Evolutionary conservation across 148 eudicot species (phyloP).

Genomic region (Vaccinium vitisidaea): DNA sequence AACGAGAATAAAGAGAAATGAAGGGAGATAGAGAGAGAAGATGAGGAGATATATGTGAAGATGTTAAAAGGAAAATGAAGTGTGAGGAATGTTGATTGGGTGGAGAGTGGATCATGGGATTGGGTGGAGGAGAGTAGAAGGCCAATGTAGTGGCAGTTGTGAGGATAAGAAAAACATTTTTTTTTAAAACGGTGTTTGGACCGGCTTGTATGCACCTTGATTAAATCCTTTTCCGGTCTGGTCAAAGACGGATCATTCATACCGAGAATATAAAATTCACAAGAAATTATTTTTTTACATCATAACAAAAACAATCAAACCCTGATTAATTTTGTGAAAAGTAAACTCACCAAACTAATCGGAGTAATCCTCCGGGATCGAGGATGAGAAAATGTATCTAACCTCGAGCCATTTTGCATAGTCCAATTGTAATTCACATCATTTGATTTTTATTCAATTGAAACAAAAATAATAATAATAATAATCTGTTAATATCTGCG

Average conservation of each 20-base stretch:
- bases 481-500: background rate
- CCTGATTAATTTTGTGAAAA: too few species aligned
- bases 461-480: background rate
- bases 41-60: background rate
- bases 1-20: background rate
- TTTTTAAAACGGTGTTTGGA: too few species aligned
- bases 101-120: constrained; percentile 41
- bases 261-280: too few species aligned
- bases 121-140: constrained; percentile 67
- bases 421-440: background rate
- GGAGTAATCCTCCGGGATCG: background rate
- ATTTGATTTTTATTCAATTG: background rate
- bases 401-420: background rate
- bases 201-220: too few species aligned
- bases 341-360: too few species aligned
- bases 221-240: too few species aligned
- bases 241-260: too few species aligned
- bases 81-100: background rate
- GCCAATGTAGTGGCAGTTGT: constrained; percentile 48
- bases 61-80: background rate
- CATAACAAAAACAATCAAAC: too few species aligned
- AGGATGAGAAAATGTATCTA: constrained; percentile 56
- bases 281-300: too few species aligned
- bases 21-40: background rate
- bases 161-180: constrained; percentile 53